Base-by-base conservation (phyloP, 495 filamentous ascomycete species). In the Penicillium dipodomyicola region DNA sequence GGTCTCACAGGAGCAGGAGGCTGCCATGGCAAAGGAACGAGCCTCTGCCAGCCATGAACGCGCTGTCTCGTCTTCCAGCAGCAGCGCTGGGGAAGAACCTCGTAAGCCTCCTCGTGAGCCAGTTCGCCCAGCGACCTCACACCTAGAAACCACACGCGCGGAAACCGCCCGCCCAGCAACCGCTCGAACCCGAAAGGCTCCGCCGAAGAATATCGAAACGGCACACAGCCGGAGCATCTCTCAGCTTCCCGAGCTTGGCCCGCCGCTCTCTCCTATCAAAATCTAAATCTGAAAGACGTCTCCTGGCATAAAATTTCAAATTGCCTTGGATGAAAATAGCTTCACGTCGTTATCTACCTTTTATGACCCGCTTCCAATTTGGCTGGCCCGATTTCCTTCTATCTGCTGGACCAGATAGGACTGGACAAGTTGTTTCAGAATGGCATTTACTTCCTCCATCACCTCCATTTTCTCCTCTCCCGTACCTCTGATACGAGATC, bases 191-290 rank as follows among this genome's bases (percentile, higher is more conserved):
- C 63, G 68, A 39, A 77, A 74, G 58, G 57, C 70, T n/a, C 67
- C 62, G 19, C 75, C 74, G 0, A 67, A 67, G 49, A 74, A 76
- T 20, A 73, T 75, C 27, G 71, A 80, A 39, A 72, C 66, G 19
- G 41, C 58, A 11, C 75, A 77, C 58, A 59, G 63, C 11, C 62
- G 71, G 54, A 80, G 70, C 53, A 57, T 73, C 22, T 81, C 79
- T 2, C 75, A 77, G 49, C 70, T 80, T 30, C 79, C 80, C n/a
- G 79, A 82, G 65, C 75, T 92, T n/a, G 88, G 85, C 35, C 88
- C 88, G 6, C 89, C 89, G 27, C 74, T 91, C 43, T 90, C 87
- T 15, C 88, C 88, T 23, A 80, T 91, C 65, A 84, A 74, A 58
- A 78, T 80, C 19, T 80, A 74, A 59, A 78, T 80, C 20, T 77